A percentile compares a stretch with the other conserved stretches of the same genome.
phyloP scores from a whole-genome alignment of 1,284 basidiomycete genomes.

The Ceratobasidium sp. region DNA sequence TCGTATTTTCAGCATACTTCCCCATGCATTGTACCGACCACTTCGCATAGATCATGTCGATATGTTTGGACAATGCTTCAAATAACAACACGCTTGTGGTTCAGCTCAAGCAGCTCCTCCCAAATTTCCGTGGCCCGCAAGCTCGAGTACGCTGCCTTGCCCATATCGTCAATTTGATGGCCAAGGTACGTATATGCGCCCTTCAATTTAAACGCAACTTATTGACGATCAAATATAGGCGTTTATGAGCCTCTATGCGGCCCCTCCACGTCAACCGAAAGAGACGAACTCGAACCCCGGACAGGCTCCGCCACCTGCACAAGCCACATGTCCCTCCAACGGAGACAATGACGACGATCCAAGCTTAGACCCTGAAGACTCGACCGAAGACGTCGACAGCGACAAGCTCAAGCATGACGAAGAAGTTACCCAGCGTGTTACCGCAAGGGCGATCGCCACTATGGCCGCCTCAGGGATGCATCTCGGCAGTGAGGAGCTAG shows the following conservation, averaged over 20 bases:
- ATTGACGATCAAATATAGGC: not conserved
- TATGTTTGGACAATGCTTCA: conserved; percentile 5
- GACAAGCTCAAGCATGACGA: conserved; percentile 32
- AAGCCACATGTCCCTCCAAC: too few relatives aligned
- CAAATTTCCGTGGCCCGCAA: not conserved
- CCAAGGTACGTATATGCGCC: not conserved
- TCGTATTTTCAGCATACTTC: not conserved
- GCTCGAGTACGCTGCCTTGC: not conserved
- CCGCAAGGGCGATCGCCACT: not conserved
- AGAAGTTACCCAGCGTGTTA: not conserved
- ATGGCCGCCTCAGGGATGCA: not conserved
- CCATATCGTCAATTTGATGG: not conserved
- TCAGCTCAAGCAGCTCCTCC: not conserved
- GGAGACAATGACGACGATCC: too few relatives aligned
- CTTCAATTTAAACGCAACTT: not conserved
- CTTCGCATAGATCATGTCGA: not conserved
- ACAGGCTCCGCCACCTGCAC: too few relatives aligned
- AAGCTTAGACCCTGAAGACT: conserved; percentile 4
- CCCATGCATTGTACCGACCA: not conserved
- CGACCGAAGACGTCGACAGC: not conserved
- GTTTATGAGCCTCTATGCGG: conserved; percentile 8
- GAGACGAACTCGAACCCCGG: not conserved
- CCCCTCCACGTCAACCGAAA: conserved; percentile 1
- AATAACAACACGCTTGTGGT: conserved; percentile 15
- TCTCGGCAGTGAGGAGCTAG: conserved; percentile 1